Evolutionary conservation across 495 filamentous ascomycete genomes (phyloP).

Genomic region (Penicillium steckii): DNA sequence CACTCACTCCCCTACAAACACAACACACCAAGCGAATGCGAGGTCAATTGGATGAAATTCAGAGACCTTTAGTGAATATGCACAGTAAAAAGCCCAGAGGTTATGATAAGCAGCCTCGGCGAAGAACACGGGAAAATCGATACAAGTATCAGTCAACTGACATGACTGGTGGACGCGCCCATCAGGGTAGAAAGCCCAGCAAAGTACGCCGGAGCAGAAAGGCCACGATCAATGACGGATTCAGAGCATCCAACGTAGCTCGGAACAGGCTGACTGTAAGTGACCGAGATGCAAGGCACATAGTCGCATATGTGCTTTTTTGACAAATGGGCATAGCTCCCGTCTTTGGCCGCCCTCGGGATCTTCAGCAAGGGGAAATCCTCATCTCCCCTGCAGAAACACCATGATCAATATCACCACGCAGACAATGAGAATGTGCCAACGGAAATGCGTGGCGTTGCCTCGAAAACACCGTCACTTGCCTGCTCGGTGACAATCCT

Average conservation of each 20-base stretch:
- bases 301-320: constrained; percentile 9
- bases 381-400: constrained; percentile 55
- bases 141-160: constrained; percentile 41
- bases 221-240: constrained; percentile 57
- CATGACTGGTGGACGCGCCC: constrained; percentile 15
- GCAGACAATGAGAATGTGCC: not conserved
- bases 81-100: not conserved
- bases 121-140: constrained; percentile 59
- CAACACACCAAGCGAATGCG: not conserved
- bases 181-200: constrained; percentile 38
- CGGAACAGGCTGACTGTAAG: constrained; percentile 63
- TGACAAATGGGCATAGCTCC: constrained; percentile 46
- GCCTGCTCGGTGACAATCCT: constrained; percentile 66
- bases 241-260: constrained; percentile 62
- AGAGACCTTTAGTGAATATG: not conserved
- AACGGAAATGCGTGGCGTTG: not conserved
- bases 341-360: constrained; percentile 47
- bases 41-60: not conserved
- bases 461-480: constrained; percentile 38
- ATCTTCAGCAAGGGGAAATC: constrained; percentile 71
- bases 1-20: not conserved
- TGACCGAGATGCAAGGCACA: no score
- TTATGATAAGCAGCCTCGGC: constrained; percentile 59
- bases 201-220: constrained; percentile 35
- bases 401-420: constrained; percentile 35